These are phyloP conservation scores for Azolla pinnata DNA, from an alignment of 75 land plant species.

Conservation along the genomic window DNA sequence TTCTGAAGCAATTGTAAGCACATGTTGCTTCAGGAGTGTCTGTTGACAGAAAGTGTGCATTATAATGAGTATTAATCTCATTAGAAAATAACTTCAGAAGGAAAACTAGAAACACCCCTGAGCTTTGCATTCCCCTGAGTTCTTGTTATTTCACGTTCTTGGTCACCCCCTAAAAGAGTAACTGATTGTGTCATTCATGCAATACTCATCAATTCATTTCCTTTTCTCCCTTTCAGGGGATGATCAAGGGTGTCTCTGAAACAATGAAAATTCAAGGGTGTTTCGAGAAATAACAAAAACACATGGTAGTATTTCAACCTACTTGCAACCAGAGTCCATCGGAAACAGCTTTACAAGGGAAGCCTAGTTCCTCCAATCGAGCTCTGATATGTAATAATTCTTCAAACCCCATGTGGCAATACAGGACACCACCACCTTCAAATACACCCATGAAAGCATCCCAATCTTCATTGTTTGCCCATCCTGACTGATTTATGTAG, in stretches of 20 bases:
- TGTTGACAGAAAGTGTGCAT: constrained; percentile 11
- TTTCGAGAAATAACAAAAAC: background rate
- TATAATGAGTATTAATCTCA: background rate
- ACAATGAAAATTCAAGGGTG: background rate
- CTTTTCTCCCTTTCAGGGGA: too few relatives aligned
- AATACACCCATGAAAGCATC: constrained; percentile 70
- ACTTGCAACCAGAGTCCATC: constrained; percentile 99
- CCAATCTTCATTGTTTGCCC: constrained; percentile 50
- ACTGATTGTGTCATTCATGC: too few relatives aligned
- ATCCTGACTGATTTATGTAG: constrained; percentile 31
- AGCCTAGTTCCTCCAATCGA: constrained; percentile 85
- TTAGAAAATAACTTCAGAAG: background rate
- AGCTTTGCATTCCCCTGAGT: too few relatives aligned
- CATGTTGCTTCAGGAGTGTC: constrained; percentile 82
- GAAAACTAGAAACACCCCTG: too few relatives aligned
- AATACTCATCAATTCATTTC: too few relatives aligned
- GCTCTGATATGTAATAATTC: constrained; percentile 71
- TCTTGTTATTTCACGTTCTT: too few relatives aligned
- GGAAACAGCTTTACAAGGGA: constrained; percentile 86
- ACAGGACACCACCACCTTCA: constrained; percentile 89
- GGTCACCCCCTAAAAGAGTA: too few relatives aligned
- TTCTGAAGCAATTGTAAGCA: constrained; percentile 66
- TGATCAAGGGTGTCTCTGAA: background rate
- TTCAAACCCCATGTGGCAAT: constrained; percentile 93
- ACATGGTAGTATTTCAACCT: background rate